These are phyloP conservation scores for Cordyceps militaris DNA, from an alignment of 2,329 filamentous ascomycete species.

Conservation along the genomic window DNA sequence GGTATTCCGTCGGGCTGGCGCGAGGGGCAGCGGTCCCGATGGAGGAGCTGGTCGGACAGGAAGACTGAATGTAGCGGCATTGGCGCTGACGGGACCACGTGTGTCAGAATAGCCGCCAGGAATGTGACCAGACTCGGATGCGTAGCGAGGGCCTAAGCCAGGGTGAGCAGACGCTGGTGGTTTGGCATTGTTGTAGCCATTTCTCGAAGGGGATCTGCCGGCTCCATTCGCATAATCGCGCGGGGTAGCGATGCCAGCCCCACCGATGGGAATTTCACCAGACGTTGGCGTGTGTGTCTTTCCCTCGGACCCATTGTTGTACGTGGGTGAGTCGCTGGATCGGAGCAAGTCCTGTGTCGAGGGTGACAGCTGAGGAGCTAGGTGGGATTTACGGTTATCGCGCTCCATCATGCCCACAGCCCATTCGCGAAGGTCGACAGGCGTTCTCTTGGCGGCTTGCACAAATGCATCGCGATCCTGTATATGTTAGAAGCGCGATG, in stretches of 20 bases:
- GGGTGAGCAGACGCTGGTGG: constrained; percentile 37
- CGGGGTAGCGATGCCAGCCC: constrained; percentile 47
- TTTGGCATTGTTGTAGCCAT: constrained; percentile 37
- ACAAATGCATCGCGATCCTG: constrained; percentile 91
- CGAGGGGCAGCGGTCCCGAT: constrained; percentile 51
- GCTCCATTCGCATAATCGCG: constrained; percentile 38
- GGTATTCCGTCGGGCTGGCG: constrained; percentile 51
- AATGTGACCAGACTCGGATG: constrained; percentile 47
- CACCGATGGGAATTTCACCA: constrained; percentile 62
- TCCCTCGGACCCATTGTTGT: constrained; percentile 32
- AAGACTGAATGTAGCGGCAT: constrained; percentile 49
- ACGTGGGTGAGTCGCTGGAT: constrained; percentile 52
- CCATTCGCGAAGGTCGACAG: constrained; percentile 90
- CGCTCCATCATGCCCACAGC: constrained; percentile 88
- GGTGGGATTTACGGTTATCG: constrained; percentile 91
- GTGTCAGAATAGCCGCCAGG: constrained; percentile 32
- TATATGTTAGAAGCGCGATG: not conserved
- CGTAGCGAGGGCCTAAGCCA: constrained; percentile 45
- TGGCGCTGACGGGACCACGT: constrained; percentile 35
- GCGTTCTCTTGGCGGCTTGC: constrained; percentile 91
- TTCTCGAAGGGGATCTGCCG: constrained; percentile 45
- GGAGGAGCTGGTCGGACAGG: constrained; percentile 55
- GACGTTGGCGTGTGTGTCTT: constrained; percentile 58
- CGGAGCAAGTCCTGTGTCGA: constrained; percentile 70
- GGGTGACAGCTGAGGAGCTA: constrained; percentile 73